phyloP scores from a whole-genome alignment of 345 rosid species.

The Eucalyptus grandis region DNA sequence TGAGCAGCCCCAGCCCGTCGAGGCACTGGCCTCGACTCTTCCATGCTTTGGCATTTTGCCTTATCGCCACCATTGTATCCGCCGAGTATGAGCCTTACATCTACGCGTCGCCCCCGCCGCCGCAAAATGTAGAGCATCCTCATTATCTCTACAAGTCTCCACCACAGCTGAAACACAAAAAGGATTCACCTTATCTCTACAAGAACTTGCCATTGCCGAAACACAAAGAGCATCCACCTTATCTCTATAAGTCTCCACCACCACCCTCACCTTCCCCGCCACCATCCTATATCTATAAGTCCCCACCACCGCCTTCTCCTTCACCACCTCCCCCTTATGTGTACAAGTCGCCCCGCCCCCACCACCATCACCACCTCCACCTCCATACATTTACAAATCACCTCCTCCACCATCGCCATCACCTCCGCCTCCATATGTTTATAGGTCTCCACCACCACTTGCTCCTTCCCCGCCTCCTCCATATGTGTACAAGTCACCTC shows the following conservation, averaged over 20 bases:
- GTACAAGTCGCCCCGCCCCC: neutral
- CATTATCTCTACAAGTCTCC: neutral
- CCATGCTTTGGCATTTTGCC: constrained; percentile 11
- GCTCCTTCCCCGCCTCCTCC: neutral
- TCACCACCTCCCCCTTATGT: neutral
- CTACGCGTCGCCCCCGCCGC: neutral
- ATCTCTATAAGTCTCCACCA: neutral
- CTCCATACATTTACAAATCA: neutral
- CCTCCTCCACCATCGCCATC: neutral
- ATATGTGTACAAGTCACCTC: neutral
- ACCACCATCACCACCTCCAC: neutral
- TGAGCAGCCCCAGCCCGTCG: constrained; percentile 4
- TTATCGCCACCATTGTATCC: constrained; percentile 5
- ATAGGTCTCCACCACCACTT: neutral
- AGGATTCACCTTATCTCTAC: neutral
- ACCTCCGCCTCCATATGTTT: neutral
- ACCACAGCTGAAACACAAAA: neutral
- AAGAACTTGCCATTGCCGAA: neutral
- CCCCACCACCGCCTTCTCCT: neutral
- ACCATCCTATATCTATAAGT: neutral
- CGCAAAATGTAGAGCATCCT: neutral
- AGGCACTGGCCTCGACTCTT: constrained; percentile 12
- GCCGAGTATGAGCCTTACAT: neutral
- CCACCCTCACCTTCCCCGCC: neutral
- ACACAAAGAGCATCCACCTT: neutral